Conservation (phyloP, 192 early-diverging fungal species). For the Podila epigama region DNA sequence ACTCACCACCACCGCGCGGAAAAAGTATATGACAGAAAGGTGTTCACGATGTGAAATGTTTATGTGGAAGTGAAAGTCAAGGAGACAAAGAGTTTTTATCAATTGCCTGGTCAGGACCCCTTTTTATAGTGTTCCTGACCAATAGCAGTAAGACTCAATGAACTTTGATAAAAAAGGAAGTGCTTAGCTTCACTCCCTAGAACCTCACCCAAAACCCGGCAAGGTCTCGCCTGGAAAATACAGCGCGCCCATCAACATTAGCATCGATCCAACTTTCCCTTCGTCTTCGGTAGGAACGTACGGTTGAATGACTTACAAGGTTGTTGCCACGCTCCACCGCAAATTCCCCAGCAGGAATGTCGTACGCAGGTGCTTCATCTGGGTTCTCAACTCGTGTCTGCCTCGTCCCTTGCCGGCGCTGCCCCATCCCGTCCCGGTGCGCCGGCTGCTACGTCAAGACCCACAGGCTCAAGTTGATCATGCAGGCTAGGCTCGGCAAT, state of each 20-base stretch:
- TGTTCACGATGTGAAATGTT: background rate
- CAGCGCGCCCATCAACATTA: background rate
- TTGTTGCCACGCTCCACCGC: background rate
- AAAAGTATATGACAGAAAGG: background rate
- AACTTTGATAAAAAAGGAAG: too few species aligned
- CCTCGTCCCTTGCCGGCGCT: background rate
- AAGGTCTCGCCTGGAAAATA: background rate
- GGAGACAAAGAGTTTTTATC: too few species aligned
- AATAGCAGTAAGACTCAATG: too few species aligned
- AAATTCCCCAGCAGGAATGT: conserved; percentile 1
- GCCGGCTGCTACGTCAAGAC: background rate
- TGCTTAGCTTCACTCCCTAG: too few species aligned
- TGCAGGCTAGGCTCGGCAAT: conserved; percentile 4
- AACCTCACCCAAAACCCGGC: background rate
- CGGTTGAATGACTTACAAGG: background rate
- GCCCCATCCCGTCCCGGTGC: background rate
- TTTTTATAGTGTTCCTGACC: too few species aligned
- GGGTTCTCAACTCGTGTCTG: background rate
- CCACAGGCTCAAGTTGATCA: background rate
- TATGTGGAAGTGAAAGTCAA: too few species aligned
- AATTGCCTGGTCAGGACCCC: too few species aligned
- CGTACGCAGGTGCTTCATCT: background rate
- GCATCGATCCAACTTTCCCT: conserved; percentile 3
- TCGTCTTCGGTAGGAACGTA: background rate
- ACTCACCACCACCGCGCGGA: background rate